Percentiles rank a stretch among this genome's conserved stretches.
phyloP scores from a whole-genome alignment of 164 flowering plant genomes.

The Tetracentron sinense region DNA sequence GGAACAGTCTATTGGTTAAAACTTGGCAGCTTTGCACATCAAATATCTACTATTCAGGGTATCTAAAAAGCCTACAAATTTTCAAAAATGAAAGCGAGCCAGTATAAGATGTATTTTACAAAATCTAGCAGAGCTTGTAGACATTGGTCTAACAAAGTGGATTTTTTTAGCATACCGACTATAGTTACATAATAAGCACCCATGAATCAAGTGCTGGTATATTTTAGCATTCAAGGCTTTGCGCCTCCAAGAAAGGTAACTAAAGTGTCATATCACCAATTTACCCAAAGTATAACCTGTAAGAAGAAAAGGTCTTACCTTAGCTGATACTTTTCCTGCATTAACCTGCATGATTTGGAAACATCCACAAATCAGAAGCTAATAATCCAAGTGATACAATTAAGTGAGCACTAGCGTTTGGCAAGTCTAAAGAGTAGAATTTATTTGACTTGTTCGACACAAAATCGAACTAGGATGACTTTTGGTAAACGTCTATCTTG shows the following conservation, averaged over 20 bases:
- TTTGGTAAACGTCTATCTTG: too few species aligned
- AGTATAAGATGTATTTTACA: too few species aligned
- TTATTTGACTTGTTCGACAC: too few species aligned
- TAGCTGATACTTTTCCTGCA: slow-evolving; percentile 70
- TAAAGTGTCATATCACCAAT: not conserved
- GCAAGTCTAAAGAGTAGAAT: too few species aligned
- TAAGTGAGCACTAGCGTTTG: not conserved
- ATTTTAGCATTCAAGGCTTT: not conserved
- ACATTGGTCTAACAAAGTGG: not conserved
- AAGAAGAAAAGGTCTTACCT: slow-evolving; percentile 32
- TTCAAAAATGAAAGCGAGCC: too few species aligned
- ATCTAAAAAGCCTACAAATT: too few species aligned
- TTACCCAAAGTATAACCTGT: not conserved
- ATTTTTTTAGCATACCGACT: not conserved
- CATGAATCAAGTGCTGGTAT: not conserved
- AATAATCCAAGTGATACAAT: not conserved
- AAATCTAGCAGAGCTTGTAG: too few species aligned
- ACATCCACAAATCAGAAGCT: not conserved
- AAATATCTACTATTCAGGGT: too few species aligned
- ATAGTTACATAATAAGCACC: not conserved
- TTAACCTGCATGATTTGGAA: slow-evolving; percentile 47
- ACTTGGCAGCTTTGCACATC: too few species aligned
- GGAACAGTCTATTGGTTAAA: too few species aligned
- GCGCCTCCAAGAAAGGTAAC: not conserved
- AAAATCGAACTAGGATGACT: too few species aligned